These are phyloP conservation scores for Ramalina intermedia DNA, from an alignment of 495 filamentous ascomycete species.

Conservation along the genomic window DNA sequence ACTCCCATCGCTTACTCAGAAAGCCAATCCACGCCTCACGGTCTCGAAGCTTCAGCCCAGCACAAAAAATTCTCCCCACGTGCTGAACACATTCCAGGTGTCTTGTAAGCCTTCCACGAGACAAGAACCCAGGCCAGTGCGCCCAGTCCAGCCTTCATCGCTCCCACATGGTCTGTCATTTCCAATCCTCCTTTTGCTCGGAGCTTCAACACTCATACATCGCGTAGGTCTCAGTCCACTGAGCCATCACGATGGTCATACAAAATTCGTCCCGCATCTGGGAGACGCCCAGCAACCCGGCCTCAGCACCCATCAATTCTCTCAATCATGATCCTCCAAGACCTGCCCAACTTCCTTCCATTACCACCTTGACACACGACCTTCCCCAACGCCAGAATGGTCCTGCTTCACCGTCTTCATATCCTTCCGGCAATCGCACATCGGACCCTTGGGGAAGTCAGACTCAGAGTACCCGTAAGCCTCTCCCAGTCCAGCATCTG, in stretches of 20 bases:
- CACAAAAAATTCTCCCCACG: too few relatives aligned
- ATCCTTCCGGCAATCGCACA: slow-evolving; percentile 12
- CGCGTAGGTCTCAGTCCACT: too few relatives aligned
- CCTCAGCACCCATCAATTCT: slow-evolving; percentile 5
- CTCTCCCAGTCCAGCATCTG: background rate
- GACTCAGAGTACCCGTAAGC: slow-evolving; percentile 19
- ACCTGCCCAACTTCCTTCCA: slow-evolving; percentile 14
- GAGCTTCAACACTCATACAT: too few relatives aligned
- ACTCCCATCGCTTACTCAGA: too few relatives aligned
- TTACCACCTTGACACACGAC: slow-evolving; percentile 15
- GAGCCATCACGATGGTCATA: slow-evolving; percentile 2
- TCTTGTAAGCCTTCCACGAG: too few relatives aligned
- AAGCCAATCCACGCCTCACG: too few relatives aligned
- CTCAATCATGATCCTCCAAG: slow-evolving; percentile 3
- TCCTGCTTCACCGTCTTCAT: slow-evolving; percentile 10
- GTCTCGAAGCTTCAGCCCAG: too few relatives aligned
- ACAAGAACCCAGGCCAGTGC: too few relatives aligned
- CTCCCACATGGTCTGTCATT: too few relatives aligned
- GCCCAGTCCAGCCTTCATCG: too few relatives aligned
- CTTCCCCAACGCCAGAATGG: slow-evolving; percentile 10
- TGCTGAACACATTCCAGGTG: too few relatives aligned
- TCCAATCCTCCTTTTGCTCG: too few relatives aligned
- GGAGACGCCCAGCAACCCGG: slow-evolving; percentile 6
- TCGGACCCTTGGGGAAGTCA: slow-evolving; percentile 16
- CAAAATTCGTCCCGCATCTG: slow-evolving; percentile 12